A percentile compares a stretch with the other conserved stretches of the same genome.
Evolutionary conservation across 23 red algal species (phyloP).

Genomic region (Cyanidiococcus yangmingshanensis): DNA sequence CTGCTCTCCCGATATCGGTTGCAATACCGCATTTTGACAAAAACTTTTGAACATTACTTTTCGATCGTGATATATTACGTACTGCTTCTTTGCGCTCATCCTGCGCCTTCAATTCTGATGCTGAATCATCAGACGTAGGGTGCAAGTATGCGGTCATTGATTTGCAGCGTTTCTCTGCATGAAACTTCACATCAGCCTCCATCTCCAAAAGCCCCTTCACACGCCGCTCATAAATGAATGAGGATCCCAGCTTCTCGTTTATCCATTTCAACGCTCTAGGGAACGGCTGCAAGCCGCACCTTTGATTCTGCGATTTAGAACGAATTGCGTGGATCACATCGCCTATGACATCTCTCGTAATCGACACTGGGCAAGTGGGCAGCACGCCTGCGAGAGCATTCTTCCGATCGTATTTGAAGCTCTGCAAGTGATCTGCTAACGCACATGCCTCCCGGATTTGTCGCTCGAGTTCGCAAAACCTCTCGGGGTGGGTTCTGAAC

Average conservation of each 20-base stretch:
- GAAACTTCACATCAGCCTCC: neutral
- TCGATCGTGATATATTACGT: neutral
- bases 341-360: neutral
- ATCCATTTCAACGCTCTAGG: neutral
- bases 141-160: neutral
- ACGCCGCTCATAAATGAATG: neutral
- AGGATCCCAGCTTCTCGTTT: neutral
- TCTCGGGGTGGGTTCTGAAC: neutral
- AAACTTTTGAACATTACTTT: neutral
- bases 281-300: neutral
- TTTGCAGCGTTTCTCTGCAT: neutral
- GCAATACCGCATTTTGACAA: neutral
- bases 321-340: neutral
- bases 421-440: neutral
- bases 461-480: neutral
- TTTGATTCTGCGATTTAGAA: neutral
- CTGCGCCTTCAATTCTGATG: neutral
- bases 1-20: neutral
- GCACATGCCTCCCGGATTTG: neutral
- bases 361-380: neutral
- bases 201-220: neutral
- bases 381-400: neutral
- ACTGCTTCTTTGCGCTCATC: neutral
- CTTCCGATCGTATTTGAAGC: neutral
- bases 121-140: no score